Evolutionary conservation across 371 early-diverging fungal genomes (phyloP), one percentile per base, ranked within the genome.

Genomic region (Syncephalastrum racemosum): DNA sequence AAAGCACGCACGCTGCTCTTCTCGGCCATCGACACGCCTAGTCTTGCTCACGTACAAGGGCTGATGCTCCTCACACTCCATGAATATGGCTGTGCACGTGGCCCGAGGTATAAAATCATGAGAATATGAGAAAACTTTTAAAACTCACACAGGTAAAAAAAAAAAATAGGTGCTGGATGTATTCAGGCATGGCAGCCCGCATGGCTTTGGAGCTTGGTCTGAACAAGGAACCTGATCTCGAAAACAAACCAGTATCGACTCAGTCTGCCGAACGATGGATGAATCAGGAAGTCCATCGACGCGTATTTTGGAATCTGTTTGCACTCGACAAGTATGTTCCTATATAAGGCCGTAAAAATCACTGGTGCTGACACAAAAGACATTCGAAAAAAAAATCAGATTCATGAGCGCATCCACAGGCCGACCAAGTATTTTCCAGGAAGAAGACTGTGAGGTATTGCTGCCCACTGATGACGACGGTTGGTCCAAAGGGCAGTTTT

Each of bases 71-170:
- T 88, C n/a, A 50, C 69, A 18, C 53, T 86, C 53, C 83, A 84
- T 66, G 83, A 82, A 42, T 84, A 77, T 57, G 87, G 88, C 1
- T 79, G 81, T 54, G 81, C 80, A 5, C 55, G 82, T 51, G 84
- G 83, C 7, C 83, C 86, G 25, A 74, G 82, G 54, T 65, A 63
- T 46, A 43, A 25, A 27, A n/a, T 31, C 3, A 31, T 31, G 36
- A 31, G 36, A 31, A 31, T 1, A 19, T 53, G 4, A 15, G 40
- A 36, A 12, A 12, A 3, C 8, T 47, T 44, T 24, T 31, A 13
- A 31, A 31, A 31, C 36, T 31, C 36, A 31, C 36, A 31, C 6
- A 31, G 6, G 7, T 4, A 3, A 3, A 10, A 31, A 10, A 31
- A 31, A 31, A 31, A 31, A n/a, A n/a, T 57, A 76, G 82, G 22